phyloP scores from a whole-genome alignment of 306 rosid genomes.

The Cicer pinnatifidum region DNA sequence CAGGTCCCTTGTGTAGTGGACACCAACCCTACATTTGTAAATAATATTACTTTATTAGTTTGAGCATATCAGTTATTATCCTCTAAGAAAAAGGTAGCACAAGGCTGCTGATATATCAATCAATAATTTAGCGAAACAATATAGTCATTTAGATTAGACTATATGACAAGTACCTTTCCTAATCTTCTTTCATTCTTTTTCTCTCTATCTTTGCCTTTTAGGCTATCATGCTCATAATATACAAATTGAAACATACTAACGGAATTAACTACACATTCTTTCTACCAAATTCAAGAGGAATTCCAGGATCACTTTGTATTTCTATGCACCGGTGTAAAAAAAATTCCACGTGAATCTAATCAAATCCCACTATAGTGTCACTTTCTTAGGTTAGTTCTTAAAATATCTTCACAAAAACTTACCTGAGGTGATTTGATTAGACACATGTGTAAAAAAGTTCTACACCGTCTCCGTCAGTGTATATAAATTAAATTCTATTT shows the following conservation, averaged over 20 bases:
- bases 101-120: not conserved
- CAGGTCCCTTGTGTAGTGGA: too few species aligned
- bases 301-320: conserved; percentile 1
- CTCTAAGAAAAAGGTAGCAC: not conserved
- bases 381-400: too few species aligned
- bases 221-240: conserved; percentile 1
- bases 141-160: conserved; percentile 3
- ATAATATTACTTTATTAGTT: not conserved
- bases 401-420: too few species aligned
- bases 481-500: not conserved
- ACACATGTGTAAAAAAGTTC: too few species aligned
- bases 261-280: conserved; percentile 1
- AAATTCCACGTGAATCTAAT: too few species aligned
- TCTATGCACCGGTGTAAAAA: too few species aligned
- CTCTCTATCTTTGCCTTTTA: not conserved
- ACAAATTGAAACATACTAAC: not conserved
- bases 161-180: conserved; percentile 18
- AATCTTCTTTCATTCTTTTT: not conserved
- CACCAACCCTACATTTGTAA: too few species aligned
- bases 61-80: not conserved
- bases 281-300: conserved; percentile 13
- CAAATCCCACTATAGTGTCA: too few species aligned
- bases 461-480: too few species aligned
- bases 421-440: too few species aligned
- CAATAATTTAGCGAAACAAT: not conserved